A percentile compares a stretch with the other conserved stretches of the same genome.
Conservation (phyloP, 768 basidiomycete genomes). For the Cystofilobasidium bisporidii region DNA sequence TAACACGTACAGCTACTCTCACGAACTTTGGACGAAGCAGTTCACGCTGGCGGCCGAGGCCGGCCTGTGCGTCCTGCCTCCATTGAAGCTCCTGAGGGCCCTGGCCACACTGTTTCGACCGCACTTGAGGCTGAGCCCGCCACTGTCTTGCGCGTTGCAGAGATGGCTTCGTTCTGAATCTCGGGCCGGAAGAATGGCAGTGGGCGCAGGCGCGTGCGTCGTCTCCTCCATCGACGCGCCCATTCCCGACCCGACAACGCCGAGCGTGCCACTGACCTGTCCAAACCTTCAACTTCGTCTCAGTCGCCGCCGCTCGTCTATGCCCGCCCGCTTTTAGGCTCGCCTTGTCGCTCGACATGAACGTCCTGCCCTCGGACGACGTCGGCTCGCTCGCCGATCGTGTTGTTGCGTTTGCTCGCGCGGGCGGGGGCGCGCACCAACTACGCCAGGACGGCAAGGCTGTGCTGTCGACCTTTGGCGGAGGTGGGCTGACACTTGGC, state of each 20-base stretch:
- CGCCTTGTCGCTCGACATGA: slow-evolving; percentile 39
- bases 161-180: slow-evolving; percentile 39
- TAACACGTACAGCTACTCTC: slow-evolving; percentile 38
- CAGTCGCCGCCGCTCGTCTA: background rate
- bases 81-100: too few relatives aligned
- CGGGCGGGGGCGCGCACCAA: background rate
- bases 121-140: too few relatives aligned
- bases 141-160: slow-evolving; percentile 24
- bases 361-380: slow-evolving; percentile 33
- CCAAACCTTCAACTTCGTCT: background rate
- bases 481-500: slow-evolving; percentile 34
- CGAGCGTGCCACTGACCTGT: background rate
- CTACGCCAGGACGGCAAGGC: slow-evolving; percentile 22
- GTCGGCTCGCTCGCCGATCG: slow-evolving; percentile 22
- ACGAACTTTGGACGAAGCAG: slow-evolving; percentile 34
- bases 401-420: slow-evolving; percentile 28
- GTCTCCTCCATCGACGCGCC: background rate
- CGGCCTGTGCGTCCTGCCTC: slow-evolving; percentile 31
- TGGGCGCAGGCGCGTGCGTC: slow-evolving; percentile 35
- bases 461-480: slow-evolving; percentile 38
- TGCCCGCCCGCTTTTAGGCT: slow-evolving; percentile 29
- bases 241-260: too few relatives aligned
- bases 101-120: too few relatives aligned
- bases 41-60: slow-evolving; percentile 36
- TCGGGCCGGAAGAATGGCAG: slow-evolving; percentile 41